A percentile compares a stretch with the other conserved stretches of the same genome.
These are phyloP conservation scores for Collybia sp. DNA, from an alignment of 768 basidiomycete genomes.

Conservation along the genomic window DNA sequence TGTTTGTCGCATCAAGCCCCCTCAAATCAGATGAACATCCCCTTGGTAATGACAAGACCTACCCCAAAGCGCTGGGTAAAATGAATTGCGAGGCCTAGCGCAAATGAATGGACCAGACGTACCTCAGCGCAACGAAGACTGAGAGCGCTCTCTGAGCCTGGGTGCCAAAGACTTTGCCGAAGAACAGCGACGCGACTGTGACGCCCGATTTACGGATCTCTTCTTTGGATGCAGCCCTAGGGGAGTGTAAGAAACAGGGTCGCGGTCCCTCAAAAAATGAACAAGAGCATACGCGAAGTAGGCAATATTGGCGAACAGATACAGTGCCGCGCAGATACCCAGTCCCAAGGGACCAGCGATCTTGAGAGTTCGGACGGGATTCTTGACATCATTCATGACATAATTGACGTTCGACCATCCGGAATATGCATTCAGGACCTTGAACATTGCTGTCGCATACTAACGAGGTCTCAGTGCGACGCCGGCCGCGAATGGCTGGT, in stretches of 20 bases:
- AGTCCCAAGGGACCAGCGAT: constrained; percentile 41
- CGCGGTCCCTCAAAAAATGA: neutral
- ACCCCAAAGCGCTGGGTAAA: constrained; percentile 15
- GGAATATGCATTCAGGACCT: constrained; percentile 32
- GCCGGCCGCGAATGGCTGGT: too few species aligned
- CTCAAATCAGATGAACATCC: too few species aligned
- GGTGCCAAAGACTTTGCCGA: constrained; percentile 42
- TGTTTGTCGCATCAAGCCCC: too few species aligned
- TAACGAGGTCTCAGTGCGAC: too few species aligned
- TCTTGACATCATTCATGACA: constrained; percentile 39
- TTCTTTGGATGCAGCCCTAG: constrained; percentile 34
- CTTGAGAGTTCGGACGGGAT: constrained; percentile 42
- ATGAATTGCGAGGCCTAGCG: too few species aligned
- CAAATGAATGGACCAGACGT: constrained; percentile 11
- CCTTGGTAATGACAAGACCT: neutral
- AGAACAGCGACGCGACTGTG: constrained; percentile 45
- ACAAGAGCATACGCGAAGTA: constrained; percentile 27
- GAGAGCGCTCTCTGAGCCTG: constrained; percentile 50
- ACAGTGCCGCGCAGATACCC: constrained; percentile 39
- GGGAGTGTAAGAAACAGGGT: neutral
- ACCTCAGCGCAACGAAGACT: constrained; percentile 56
- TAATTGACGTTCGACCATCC: constrained; percentile 38
- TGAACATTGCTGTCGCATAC: constrained; percentile 26
- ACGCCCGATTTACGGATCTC: constrained; percentile 37
- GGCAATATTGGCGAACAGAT: constrained; percentile 41